Percentiles rank a stretch among this genome's conserved stretches.
Evolutionary conservation across 192 early-diverging fungal species (phyloP).

Genomic region (Dissophora ornata): DNA sequence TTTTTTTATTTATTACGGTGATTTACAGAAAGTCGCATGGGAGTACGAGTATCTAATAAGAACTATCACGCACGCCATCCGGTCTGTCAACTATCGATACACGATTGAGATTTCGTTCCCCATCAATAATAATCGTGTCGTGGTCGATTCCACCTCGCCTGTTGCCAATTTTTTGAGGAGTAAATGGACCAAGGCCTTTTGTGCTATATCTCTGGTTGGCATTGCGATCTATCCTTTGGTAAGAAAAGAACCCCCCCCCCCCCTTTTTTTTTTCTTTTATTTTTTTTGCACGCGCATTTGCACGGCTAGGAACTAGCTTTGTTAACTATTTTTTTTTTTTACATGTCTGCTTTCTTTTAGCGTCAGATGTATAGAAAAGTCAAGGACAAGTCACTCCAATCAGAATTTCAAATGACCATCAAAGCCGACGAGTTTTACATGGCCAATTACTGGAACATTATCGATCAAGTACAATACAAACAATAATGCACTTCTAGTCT

Average conservation of each 20-base stretch:
- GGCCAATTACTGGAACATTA: slow-evolving; percentile 38
- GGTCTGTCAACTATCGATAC: slow-evolving; percentile 43
- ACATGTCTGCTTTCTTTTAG: slow-evolving; percentile 1
- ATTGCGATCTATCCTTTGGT: slow-evolving; percentile 47
- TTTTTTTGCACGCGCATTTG: not conserved
- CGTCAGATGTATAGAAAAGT: slow-evolving; percentile 41
- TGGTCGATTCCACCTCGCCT: slow-evolving; percentile 39
- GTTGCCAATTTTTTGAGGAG: slow-evolving; percentile 35
- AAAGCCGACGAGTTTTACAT: slow-evolving; percentile 33
- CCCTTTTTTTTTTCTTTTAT: not conserved
- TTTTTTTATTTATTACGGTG: not conserved
- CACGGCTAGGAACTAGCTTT: too few species aligned
- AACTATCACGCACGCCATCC: slow-evolving; percentile 44
- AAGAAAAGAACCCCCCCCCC: not conserved
- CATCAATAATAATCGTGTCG: slow-evolving; percentile 38
- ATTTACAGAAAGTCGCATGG: slow-evolving; percentile 42
- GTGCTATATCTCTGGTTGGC: slow-evolving; percentile 36
- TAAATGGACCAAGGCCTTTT: slow-evolving; percentile 39
- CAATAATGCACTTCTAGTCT: too few species aligned
- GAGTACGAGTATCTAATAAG: slow-evolving; percentile 54
- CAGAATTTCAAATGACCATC: slow-evolving; percentile 54
- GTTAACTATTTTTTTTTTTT: not conserved
- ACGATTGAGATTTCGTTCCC: slow-evolving; percentile 54
- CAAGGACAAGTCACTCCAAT: slow-evolving; percentile 36
- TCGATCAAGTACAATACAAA: slow-evolving; percentile 49